phyloP scores from a whole-genome alignment of 768 basidiomycete genomes.

The Rhodosporidiobolus sp. region DNA sequence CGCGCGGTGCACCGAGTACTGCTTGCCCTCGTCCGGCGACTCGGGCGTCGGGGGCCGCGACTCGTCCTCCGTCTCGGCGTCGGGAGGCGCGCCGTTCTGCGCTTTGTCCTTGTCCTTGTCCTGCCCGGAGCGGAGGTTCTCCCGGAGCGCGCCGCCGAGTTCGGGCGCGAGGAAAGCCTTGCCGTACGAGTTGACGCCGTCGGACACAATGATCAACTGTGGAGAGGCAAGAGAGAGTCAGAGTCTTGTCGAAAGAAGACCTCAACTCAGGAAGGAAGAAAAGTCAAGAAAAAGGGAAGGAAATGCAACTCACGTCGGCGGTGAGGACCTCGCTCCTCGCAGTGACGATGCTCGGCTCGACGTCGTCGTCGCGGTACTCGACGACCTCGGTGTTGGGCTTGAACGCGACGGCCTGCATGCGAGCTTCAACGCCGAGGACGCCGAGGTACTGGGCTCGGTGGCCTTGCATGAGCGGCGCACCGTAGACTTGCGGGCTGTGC shows the following conservation, averaged over 20 bases:
- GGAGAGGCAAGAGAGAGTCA: too few relatives aligned
- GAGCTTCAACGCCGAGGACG: conserved; percentile 4
- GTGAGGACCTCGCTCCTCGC: background rate
- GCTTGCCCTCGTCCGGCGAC: background rate
- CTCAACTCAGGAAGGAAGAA: too few relatives aligned
- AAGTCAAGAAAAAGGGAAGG: too few relatives aligned
- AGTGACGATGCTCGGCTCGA: background rate
- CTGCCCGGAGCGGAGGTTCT: background rate
- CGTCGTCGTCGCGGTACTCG: conserved; percentile 3
- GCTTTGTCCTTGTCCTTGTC: too few relatives aligned
- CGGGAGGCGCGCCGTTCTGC: too few relatives aligned
- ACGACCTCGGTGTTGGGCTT: background rate
- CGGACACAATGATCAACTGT: conserved; percentile 5
- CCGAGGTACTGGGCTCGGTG: conserved; percentile 13
- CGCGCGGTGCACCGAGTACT: conserved; percentile 13
- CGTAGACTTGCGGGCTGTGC: background rate
- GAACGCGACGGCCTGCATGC: conserved; percentile 1
- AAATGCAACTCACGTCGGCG: conserved; percentile 1
- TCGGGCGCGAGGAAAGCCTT: conserved; percentile 8
- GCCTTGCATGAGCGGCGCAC: conserved; percentile 9
- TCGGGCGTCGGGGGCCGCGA: background rate
- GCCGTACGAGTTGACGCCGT: conserved; percentile 11
- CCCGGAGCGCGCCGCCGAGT: background rate
- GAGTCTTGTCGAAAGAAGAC: too few relatives aligned
- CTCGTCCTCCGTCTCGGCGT: background rate